Evolutionary conservation across 352 stramenopile species (phyloP), one percentile per base, ranked within the genome.

Genomic region (Pythium periplocum): DNA sequence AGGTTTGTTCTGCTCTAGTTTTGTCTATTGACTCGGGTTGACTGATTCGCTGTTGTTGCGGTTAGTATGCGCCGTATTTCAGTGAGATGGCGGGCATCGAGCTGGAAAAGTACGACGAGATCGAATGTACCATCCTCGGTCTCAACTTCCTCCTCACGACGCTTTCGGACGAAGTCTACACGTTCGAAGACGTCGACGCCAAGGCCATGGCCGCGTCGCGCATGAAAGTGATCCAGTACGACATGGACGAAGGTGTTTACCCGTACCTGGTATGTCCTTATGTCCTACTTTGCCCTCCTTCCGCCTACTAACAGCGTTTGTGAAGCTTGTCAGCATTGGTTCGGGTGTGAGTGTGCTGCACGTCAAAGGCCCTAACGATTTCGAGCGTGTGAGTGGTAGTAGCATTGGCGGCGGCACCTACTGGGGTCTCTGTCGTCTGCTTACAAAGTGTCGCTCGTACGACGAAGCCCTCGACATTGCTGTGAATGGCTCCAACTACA

Each of bases 331-430:
- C 11, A 99, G 94, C 48, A 99, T 99, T 62, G 97, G 97, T 4
- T 99, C 96, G 1, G 97, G 97, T 39, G 97, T 99, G 41, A 98
- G 93, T 55, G 97, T 99, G 41, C 59, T 99, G 45, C 75, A 97
- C 58, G 91, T 98, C 10, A 94, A 97, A 57, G 90, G 92, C 0
- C 90, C 93, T 2, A 81, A 87, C 51, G 87, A 97, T 48, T 98
- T 96, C 69, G 90, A 98, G 64, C 96, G 97, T 64, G 96, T 99
- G 54, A 98, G 95, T 57, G 97, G 97, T 47, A 99, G 93, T 47
- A 98, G 93, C 43, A 98, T 99, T 64, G 97, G 97, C 34, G 97
- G 97, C 34, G 97, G 96, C 35, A 99, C 97, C 0, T 99, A 99
- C 77, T 99, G 96, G 95, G 97, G 97, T 0, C 79, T 99, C 42